Percentiles rank a stretch among this genome's conserved stretches.
phyloP scores from a whole-genome alignment of 495 filamentous ascomycete genomes.

The Aspergillus olivimuriae region DNA sequence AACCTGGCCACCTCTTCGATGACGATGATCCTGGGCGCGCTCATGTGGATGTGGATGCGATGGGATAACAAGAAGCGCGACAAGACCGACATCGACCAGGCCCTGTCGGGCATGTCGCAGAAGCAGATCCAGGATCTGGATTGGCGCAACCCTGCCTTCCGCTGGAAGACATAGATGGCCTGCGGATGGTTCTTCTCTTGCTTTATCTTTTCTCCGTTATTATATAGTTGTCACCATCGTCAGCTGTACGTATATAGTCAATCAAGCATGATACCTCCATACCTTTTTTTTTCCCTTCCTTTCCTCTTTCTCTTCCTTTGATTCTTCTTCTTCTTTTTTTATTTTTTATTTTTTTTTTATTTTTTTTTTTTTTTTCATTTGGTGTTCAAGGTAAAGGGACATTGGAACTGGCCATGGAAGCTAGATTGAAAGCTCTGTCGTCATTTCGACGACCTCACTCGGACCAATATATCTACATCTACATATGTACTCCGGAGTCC shows the following conservation, averaged over 20 bases:
- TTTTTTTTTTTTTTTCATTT: too few species aligned
- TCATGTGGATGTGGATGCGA: constrained; percentile 54
- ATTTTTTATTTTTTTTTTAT: too few species aligned
- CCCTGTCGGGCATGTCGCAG: constrained; percentile 48
- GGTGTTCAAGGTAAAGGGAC: too few species aligned
- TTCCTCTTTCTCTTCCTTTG: background rate
- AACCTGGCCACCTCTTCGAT: constrained; percentile 57
- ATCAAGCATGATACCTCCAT: too few species aligned
- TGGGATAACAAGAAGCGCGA: constrained; percentile 56
- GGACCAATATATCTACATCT: too few species aligned
- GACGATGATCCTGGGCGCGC: constrained; percentile 42
- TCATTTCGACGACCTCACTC: too few species aligned
- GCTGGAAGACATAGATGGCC: constrained; percentile 50
- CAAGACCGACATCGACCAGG: constrained; percentile 43
- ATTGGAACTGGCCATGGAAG: too few species aligned
- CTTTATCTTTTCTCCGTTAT: background rate
- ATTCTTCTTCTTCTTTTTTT: background rate
- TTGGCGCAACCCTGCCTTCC: constrained; percentile 68
- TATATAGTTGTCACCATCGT: background rate
- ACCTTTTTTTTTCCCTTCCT: too few species aligned
- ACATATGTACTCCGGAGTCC: too few species aligned
- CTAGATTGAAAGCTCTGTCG: too few species aligned
- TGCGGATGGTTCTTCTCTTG: background rate
- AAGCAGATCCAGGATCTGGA: constrained; percentile 60
- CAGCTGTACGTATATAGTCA: too few species aligned